Evolutionary conservation across 2,329 filamentous ascomycete genomes (phyloP), one percentile per base, ranked within the genome.

Genomic region (Graphium sp.): DNA sequence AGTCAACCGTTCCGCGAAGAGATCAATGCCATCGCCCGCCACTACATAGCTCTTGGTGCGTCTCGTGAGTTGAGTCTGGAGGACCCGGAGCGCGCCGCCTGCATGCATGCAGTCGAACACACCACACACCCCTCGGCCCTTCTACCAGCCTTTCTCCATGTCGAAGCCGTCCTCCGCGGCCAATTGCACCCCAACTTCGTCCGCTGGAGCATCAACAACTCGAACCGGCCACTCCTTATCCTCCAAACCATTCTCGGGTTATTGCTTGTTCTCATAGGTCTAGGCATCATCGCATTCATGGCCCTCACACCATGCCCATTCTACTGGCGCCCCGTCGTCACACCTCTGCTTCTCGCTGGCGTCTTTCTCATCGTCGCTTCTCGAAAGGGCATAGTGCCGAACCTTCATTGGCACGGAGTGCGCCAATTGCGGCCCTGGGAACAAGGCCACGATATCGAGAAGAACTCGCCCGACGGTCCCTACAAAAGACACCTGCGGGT

Each of bases 151-250:
- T 58, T 64, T 29, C 60, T 56, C 29, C 70, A 62, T 4, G 63
- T 79, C 14, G 80, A 87, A 43, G 66, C 62, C 43, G 64, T 66
- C 7, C 67, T 89, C 4, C 74, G 81, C 18, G 65, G 65, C 38
- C 78, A 85, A 46, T 69, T 77, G 2, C 80, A 87, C 41, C 79
- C 79, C 38, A 85, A 87, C 54, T 87, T 87, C 57, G 72, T 87
- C 40, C 71, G 79, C 33, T 87, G 79, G 78, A 73, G 70, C 26
- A 81, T 85, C 47, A 77, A 74, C 59, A 89, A 89, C 47, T 78
- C 78, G 41, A 89, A 85, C 46, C 66, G 66, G 15, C 62, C 75
- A 15, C 75, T 80, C 22, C 69, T 82, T 30, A 52, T 66, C 33
- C 83, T 83, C 42, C 78, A 78, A 5, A 67, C 69, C 15, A 59